Base-by-base conservation (phyloP, 31 red algal genomes). In the Asparagopsis taxiformis region DNA sequence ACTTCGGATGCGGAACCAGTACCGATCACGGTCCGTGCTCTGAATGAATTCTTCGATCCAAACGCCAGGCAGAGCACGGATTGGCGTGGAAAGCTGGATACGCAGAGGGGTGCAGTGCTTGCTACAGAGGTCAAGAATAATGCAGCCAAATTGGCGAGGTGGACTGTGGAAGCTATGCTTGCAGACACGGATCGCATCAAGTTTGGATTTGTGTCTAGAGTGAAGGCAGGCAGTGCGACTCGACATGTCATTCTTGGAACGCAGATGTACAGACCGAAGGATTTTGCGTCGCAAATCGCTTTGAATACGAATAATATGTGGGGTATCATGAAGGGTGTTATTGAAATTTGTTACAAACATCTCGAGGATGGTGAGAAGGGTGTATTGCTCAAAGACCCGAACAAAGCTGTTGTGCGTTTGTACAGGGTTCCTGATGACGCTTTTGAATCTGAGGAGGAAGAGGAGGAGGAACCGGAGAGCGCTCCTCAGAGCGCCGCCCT, bases 81-180 rank as follows among this genome's bases (percentile, higher is more conserved):
- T 46, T 99, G 97, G 97, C 74, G 97, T 23, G 79, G 85, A 37
- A 95, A 94, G 66, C 74, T 99, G 19, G 97, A 99, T 48, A 78
- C 82, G 31, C 97, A 99, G 59, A 67, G 92, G 24, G 97, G 91
- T 17, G 92, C 91, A 17, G 91, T 99, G 21, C 80, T 99, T 32
- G 97, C 97, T 1, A 99, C 97, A 11, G 97, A 99, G 59, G 82
- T 99, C 25, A 94, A 95, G 75, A 99, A 99, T 55, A 94, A 99
- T 82, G 79, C 92, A 1, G 73, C 82, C 31, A 99, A 99, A 46
- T 61, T 99, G 32, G 84, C 92, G 15, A 62, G 97, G 31, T 98
- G 91, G 92, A 99, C 93, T 21, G 82, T 84, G 17, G 77, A 86
- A 46, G 88, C 97, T n/a, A 79, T 99, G 38, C 21, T 99, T 55